Conservation (phyloP, 805 yeast genomes). For the Candida chilensis region DNA sequence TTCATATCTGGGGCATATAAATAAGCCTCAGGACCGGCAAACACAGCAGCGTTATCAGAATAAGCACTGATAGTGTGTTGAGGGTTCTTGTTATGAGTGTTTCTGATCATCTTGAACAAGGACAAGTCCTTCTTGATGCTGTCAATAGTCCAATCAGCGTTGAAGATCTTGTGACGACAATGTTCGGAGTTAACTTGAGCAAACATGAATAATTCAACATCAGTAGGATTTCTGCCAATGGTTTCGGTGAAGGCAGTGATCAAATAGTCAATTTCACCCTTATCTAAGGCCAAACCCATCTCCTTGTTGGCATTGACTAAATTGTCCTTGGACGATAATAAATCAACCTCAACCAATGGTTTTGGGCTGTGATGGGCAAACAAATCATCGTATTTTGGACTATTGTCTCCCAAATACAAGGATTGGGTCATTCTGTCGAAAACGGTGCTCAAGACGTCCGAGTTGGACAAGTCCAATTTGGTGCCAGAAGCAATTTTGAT, state of each 20-base stretch:
- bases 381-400: constrained; percentile 62
- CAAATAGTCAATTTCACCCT: constrained; percentile 87
- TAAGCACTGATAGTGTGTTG: constrained; percentile 87
- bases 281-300: constrained; percentile 90
- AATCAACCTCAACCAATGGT: constrained; percentile 70
- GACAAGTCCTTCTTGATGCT: constrained; percentile 64
- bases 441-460: constrained; percentile 56
- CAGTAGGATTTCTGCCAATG: constrained; percentile 87
- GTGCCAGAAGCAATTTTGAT: constrained; percentile 65
- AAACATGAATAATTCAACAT: constrained; percentile 96
- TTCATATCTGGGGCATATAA: constrained; percentile 70
- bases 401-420: constrained; percentile 39
- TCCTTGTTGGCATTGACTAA: constrained; percentile 70
- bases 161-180: constrained; percentile 97
- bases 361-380: constrained; percentile 76
- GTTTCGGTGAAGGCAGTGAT: constrained; percentile 70
- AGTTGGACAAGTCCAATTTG: constrained; percentile 42
- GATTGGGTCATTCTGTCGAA: constrained; percentile 94
- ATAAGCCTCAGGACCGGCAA: constrained; percentile 74
- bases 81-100: constrained; percentile 77
- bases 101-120: constrained; percentile 90
- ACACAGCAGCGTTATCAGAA: constrained; percentile 96
- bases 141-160: constrained; percentile 97
- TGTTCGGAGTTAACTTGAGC: constrained; percentile 99
- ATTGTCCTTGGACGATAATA: constrained; percentile 46